Evolutionary conservation across 345 rosid species (phyloP), one percentile per base, ranked within the genome.

Genomic region (Euclidium syriacum): DNA sequence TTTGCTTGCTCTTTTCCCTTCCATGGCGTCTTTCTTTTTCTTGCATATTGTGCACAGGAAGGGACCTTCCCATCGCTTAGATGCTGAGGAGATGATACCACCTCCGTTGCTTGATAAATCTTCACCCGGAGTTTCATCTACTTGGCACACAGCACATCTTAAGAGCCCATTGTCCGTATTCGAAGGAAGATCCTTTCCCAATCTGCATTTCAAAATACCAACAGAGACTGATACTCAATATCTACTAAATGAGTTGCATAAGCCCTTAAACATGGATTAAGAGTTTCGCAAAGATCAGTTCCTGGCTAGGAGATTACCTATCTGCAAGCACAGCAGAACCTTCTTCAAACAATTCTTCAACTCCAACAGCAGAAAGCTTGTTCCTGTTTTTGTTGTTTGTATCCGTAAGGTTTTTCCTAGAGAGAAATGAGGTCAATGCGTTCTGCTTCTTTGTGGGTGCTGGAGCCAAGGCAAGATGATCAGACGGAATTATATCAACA

Each of bases 21-120:
- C 99, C 99, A 95, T 95, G 25, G 99, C 99, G 43, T 95, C 99
- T 78, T 88, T 95, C 92, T 95, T 95, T 61, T 73, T 83, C 79
- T 75, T 77, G 74, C 99, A 95, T 66, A 24, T 74, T 10, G 85
- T 67, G 68, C 99, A 95, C 47, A 95, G 89, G 73, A 81, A 88
- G 62, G 95, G 99, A 15, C 99, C 97, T 65, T 90, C 99, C 85
- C 94, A 82, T 59, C 88, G 86, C 67, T 82, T 83, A 15, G 99
- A 81, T 49, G 86, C 70, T 11, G 92, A 74, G n/a, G 96, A 78
- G 80, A 81, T 80, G 56, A 84, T 76, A n/a, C 84, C 39, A 38
- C 83, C 88, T 0, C 85, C 77, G 65, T 81, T 84, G 40, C 75
- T 79, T 15, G 84, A 73, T 73, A 85, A 55, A 52, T 56, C 79